A percentile compares a stretch with the other conserved stretches of the same genome.
Evolutionary conservation across 345 rosid species (phyloP).

Genomic region (Nephelium lappaceum): DNA sequence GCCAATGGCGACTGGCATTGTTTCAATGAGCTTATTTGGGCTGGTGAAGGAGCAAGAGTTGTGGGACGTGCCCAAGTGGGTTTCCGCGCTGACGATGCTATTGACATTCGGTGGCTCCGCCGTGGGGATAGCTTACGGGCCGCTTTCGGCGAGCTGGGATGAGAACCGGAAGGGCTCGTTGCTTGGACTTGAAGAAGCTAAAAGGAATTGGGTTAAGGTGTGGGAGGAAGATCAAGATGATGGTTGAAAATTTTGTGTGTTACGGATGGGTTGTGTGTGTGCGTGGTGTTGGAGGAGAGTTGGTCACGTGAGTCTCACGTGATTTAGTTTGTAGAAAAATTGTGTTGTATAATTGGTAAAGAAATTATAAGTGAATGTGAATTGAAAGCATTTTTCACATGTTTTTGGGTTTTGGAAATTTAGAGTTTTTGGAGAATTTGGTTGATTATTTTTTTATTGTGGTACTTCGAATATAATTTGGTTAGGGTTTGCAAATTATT

Average conservation of each 20-base stretch:
- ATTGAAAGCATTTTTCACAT: too few relatives aligned
- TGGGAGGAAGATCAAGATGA: slow-evolving; percentile 45
- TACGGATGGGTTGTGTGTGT: too few relatives aligned
- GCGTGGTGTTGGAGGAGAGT: neutral
- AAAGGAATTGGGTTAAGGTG: slow-evolving; percentile 76
- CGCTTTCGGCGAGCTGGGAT: slow-evolving; percentile 77
- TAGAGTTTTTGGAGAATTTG: too few relatives aligned
- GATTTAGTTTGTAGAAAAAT: neutral
- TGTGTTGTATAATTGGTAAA: neutral
- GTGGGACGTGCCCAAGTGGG: slow-evolving; percentile 71
- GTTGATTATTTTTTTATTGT: too few relatives aligned
- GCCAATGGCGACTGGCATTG: slow-evolving; percentile 49
- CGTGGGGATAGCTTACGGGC: slow-evolving; percentile 76
- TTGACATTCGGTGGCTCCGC: slow-evolving; percentile 64
- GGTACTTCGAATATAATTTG: too few relatives aligned
- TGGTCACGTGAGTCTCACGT: neutral
- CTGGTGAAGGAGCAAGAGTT: slow-evolving; percentile 43
- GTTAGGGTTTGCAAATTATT: too few relatives aligned
- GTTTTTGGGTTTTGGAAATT: neutral
- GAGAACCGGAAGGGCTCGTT: slow-evolving; percentile 55
- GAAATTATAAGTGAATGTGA: neutral
- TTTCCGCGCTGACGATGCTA: slow-evolving; percentile 52
- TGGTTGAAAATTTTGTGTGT: neutral
- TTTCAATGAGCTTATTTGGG: slow-evolving; percentile 38
- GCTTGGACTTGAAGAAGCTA: slow-evolving; percentile 69